Conservation (phyloP, 1,139 yeast genomes). For the Taiozyma sp. region DNA sequence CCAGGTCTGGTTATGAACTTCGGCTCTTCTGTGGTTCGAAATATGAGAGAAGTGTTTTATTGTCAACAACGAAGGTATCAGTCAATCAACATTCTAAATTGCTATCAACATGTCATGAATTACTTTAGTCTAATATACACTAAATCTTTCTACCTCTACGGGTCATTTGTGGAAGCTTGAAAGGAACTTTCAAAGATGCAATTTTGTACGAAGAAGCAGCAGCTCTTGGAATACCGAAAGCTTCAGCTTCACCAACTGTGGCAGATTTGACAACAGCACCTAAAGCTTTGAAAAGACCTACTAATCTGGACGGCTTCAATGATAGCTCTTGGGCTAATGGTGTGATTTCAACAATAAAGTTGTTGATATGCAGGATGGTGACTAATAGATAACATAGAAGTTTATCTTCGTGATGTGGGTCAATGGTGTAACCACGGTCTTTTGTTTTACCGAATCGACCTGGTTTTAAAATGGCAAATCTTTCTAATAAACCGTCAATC, state of each 20-base stretch:
- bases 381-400: conserved; percentile 76
- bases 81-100: not conserved
- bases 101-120: not conserved
- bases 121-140: not conserved
- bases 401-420: conserved; percentile 85
- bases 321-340: conserved; percentile 86
- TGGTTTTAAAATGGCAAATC: conserved; percentile 64
- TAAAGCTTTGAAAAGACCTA: conserved; percentile 66
- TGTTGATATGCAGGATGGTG: conserved; percentile 69
- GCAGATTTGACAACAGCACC: conserved; percentile 80
- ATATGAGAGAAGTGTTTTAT: too few relatives aligned
- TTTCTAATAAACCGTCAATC: conserved; percentile 66
- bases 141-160: conserved; percentile 51
- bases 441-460: conserved; percentile 70
- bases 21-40: not conserved
- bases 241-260: conserved; percentile 78
- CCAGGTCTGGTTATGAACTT: not conserved
- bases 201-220: conserved; percentile 67
- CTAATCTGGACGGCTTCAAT: conserved; percentile 71
- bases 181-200: conserved; percentile 84
- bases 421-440: conserved; percentile 69
- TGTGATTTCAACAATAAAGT: conserved; percentile 67
- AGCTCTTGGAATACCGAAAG: conserved; percentile 68
- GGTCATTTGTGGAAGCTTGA: conserved; percentile 80
- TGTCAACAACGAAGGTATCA: too few relatives aligned